Percentiles rank a stretch among this genome's conserved stretches.
These are phyloP conservation scores for Pythium inflatum DNA, from an alignment of 352 stramenopile genomes.

Conservation along the genomic window DNA sequence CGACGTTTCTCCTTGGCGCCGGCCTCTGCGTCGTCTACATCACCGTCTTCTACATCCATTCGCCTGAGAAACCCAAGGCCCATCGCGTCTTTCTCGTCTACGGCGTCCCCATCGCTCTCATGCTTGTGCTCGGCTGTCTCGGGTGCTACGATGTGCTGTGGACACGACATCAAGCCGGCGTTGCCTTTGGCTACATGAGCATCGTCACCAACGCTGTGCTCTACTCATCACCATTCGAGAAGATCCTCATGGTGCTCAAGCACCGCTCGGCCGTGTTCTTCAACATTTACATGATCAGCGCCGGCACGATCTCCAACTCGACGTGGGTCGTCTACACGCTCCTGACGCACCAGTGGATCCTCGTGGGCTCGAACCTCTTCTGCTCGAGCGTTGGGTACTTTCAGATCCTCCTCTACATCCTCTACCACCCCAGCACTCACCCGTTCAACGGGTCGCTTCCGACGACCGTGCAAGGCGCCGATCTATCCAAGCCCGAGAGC, in stretches of 20 bases:
- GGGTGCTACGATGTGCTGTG: conserved; percentile 33
- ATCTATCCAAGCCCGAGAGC: too few species aligned
- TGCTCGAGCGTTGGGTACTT: conserved; percentile 40
- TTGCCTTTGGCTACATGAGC: conserved; percentile 42
- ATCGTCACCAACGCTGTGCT: conserved; percentile 55
- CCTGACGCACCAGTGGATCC: conserved; percentile 55
- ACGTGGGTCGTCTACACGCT: conserved; percentile 53
- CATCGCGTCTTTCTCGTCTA: conserved; percentile 32
- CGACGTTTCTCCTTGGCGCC: conserved; percentile 52
- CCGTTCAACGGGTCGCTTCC: conserved; percentile 12
- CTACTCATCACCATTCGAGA: conserved; percentile 62
- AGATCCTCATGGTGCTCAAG: conserved; percentile 20
- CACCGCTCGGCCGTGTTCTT: conserved; percentile 36
- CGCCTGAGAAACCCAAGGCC: conserved; percentile 43
- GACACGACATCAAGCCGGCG: conserved; percentile 29
- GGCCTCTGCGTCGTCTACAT: conserved; percentile 49
- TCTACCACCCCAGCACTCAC: conserved; percentile 44
- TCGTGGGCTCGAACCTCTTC: conserved; percentile 52
- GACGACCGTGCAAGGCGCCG: background rate
- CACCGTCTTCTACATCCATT: conserved; percentile 51
- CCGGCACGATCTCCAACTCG: conserved; percentile 48
- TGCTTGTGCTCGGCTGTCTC: conserved; percentile 43
- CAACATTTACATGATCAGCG: conserved; percentile 51
- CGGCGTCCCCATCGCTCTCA: conserved; percentile 27
- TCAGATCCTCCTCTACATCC: conserved; percentile 44